Base-by-base conservation (phyloP, 148 eudicot species). In the Chenopodium formosanum region DNA sequence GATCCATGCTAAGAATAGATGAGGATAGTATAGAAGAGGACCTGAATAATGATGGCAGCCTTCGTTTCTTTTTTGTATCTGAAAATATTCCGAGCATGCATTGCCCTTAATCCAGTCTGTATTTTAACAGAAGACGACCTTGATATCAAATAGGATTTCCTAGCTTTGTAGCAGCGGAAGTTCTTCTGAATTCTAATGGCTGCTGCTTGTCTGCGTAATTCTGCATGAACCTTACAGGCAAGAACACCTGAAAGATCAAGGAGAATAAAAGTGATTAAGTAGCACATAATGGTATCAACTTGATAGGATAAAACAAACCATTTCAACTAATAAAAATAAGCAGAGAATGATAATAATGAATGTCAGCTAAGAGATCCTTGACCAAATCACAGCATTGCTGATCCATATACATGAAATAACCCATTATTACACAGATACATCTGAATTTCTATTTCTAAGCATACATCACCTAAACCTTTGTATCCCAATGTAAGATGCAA, bases 41-140 rank as follows among this genome's bases (percentile, higher is more conserved):
- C 99, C 99, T 97, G 97, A 73, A 97, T 94, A 56, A 82, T 84
- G 69, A 89, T 88, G 70, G 98, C 90, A 81, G 98, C 97, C 85
- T 94, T 94, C 13, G 93, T 92, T 80, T 92, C 92, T 82, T 90
- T 94, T 85, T 87, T 89, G 87, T 80, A 88, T 88, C 99, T 92
- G 86, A 94, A 97, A 70, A 92, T 89, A 83, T 90, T 89, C 70
- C 92, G 91, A 86, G 98, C 95, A 85, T 87, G 86, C 99, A 97
- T 94, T 70, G 91, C 93, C 86, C 99, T 90, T 84, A 94, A 87
- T 81, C 97, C 99, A 79, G 95, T 89, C 84, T 97, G 98, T 83
- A 97, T 77, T 72, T 80, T 77, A 63, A 94, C 86, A 66, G 95
- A 92, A 81, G 98, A 89, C 48, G 60, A 62, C 82, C 84, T 89